phyloP scores from a whole-genome alignment of 192 early-diverging fungal species.

The Coemansia sp. region DNA sequence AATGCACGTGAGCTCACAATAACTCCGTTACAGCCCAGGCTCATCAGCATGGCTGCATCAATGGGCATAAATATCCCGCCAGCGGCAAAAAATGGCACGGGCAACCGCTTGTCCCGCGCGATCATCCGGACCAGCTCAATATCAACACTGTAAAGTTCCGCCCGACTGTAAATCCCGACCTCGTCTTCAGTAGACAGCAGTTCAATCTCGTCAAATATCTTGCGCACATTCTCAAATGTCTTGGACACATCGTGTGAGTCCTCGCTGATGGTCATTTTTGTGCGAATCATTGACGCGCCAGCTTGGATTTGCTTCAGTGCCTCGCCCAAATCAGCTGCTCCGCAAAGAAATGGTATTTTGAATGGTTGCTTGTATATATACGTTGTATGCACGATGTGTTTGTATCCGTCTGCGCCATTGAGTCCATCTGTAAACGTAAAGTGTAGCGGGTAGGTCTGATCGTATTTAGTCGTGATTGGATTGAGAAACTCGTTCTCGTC shows the following conservation, averaged over 20 bases:
- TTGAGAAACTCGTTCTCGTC: conserved; percentile 97
- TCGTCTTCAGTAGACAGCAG: neutral
- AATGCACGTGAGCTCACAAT: conserved; percentile 99
- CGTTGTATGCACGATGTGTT: neutral
- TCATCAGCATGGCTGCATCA: conserved; percentile 99
- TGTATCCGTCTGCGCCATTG: neutral
- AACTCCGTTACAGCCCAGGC: conserved; percentile 96
- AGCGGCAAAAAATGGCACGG: conserved; percentile 98
- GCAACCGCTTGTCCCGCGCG: conserved; percentile 81
- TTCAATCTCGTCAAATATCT: conserved; percentile 79
- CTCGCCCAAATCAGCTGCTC: conserved; percentile 94
- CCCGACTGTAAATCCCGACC: conserved; percentile 80
- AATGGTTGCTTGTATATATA: conserved; percentile 94
- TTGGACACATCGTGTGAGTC: neutral
- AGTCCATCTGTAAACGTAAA: neutral
- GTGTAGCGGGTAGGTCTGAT: neutral
- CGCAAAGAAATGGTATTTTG: conserved; percentile 95
- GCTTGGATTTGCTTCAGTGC: conserved; percentile 93
- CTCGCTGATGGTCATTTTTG: conserved; percentile 57
- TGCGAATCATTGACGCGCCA: conserved; percentile 97
- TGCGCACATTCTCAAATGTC: conserved; percentile 28
- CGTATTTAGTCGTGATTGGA: conserved; percentile 86
- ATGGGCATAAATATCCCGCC: conserved; percentile 98
- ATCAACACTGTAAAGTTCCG: neutral
- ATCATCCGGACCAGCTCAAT: conserved; percentile 84